Conservation (phyloP, 495 filamentous ascomycete species). For the Xylaria scruposa region DNA sequence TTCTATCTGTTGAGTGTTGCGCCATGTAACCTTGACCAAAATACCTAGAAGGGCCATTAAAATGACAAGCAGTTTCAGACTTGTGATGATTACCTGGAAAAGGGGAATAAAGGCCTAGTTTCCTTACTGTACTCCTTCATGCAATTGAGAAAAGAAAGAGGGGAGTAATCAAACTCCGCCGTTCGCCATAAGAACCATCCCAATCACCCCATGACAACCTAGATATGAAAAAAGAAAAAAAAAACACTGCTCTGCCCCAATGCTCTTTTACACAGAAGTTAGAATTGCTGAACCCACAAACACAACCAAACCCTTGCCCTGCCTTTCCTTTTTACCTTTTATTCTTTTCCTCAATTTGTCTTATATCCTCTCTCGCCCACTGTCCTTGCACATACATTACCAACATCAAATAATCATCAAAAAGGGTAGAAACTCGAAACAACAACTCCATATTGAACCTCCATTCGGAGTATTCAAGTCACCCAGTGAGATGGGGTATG, state of each 20-base stretch:
- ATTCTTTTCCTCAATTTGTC: neutral
- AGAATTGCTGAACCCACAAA: slow-evolving; percentile 12
- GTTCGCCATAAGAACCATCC: slow-evolving; percentile 26
- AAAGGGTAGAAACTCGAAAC: slow-evolving; percentile 15
- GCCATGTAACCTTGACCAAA: slow-evolving; percentile 2
- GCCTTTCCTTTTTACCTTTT: slow-evolving; percentile 11
- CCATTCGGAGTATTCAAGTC: slow-evolving; percentile 18
- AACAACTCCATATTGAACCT: slow-evolving; percentile 20
- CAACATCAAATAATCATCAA: slow-evolving; percentile 20
- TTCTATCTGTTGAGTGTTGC: slow-evolving; percentile 2
- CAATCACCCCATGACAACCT: slow-evolving; percentile 30
- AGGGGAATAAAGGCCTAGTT: slow-evolving; percentile 3
- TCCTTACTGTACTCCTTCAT: slow-evolving; percentile 38
- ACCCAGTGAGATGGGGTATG: slow-evolving; percentile 20
- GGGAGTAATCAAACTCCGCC: slow-evolving; percentile 26
- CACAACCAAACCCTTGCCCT: slow-evolving; percentile 15
- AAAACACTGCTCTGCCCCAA: slow-evolving; percentile 29
- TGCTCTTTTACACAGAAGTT: slow-evolving; percentile 25
- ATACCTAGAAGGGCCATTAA: neutral
- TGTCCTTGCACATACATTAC: slow-evolving; percentile 24
- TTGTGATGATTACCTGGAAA: neutral
- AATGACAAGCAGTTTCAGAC: slow-evolving; percentile 10
- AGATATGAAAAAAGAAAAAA: slow-evolving; percentile 21
- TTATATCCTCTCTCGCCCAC: neutral
- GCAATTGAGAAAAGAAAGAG: slow-evolving; percentile 19